phyloP scores from a whole-genome alignment of 306 rosid genomes.

The Glycine latifolia region DNA sequence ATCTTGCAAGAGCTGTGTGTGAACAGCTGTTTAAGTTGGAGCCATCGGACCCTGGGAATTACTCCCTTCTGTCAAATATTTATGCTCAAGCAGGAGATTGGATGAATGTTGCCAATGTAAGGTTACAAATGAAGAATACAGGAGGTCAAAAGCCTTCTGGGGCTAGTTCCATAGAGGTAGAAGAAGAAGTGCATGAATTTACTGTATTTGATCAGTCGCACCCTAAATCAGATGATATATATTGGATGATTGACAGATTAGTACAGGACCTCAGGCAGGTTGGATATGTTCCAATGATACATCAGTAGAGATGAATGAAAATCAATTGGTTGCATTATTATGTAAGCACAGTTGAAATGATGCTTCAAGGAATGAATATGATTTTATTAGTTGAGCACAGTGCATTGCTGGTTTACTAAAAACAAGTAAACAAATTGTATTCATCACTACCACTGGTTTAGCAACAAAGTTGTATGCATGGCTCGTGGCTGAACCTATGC shows the following conservation, averaged over 20 bases:
- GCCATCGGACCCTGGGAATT: conserved; percentile 71
- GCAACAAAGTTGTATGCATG: conserved; percentile 29
- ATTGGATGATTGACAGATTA: conserved; percentile 73
- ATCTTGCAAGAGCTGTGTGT: conserved; percentile 66
- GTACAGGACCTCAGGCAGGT: conserved; percentile 63
- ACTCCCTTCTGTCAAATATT: conserved; percentile 80
- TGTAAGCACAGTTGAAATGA: conserved; percentile 16
- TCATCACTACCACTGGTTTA: conserved; percentile 13
- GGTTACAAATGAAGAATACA: conserved; percentile 67
- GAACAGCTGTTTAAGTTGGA: conserved; percentile 62
- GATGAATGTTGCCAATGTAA: conserved; percentile 65
- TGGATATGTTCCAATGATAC: conserved; percentile 51
- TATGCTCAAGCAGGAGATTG: conserved; percentile 87
- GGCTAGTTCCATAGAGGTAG: conserved; percentile 80
- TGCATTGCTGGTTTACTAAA: conserved; percentile 26
- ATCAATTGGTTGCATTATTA: conserved; percentile 22
- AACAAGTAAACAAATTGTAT: conserved; percentile 13
- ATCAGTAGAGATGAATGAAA: conserved; percentile 39
- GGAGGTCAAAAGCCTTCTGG: conserved; percentile 82
- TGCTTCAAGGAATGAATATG: conserved; percentile 24
- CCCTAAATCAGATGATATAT: conserved; percentile 73
- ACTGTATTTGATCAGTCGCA: conserved; percentile 77
- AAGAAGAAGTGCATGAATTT: conserved; percentile 77
- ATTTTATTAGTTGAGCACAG: background rate
- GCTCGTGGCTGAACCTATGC: conserved; percentile 24